Evolutionary conservation across 306 rosid species (phyloP), one percentile per base, ranked within the genome.

Genomic region (Canavalia ensiformis): DNA sequence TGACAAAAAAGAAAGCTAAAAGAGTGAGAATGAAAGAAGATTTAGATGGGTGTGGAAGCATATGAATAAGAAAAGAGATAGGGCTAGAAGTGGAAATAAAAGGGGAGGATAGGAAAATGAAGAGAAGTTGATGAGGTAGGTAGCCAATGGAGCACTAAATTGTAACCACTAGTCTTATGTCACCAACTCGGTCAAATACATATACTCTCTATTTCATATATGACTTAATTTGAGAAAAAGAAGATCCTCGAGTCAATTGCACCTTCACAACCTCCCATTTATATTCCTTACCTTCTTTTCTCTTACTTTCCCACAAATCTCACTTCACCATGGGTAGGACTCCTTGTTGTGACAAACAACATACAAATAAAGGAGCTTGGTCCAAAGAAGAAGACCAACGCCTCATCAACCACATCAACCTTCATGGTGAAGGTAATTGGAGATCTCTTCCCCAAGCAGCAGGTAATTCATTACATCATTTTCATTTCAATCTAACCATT

Each of bases 351-450:
- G 90, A 88, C 69, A 88, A 85, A 75, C 86, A 80, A 34, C 87
- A 90, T 80, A 90, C 84, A 0, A 82, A 79, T 73, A 91, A 83
- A 80, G 94, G 94, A 33, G 77, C 94, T 31, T 91, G 94, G 97
- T 77, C 92, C 44, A 91, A 82, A 80, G 89, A 88, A 13, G 97
- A 91, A 82, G 97, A 91, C 5, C 64, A 88, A 33, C 84, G 84
- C 51, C 97, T 91, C 80, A 72, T 77, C 28, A 77, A 57, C 49
- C 84, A 87, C 73, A 84, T 91, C 88, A 79, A 85, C 11, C 5
- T 42, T 10, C 85, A 91, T 4, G 94, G 94, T 0, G 83, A 82
- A 80, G 92, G 90, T 25, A 77, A 85, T 34, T 91, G 97, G 97
- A 72, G 88, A 54, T 80, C 89, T 59, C 90, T 91, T 37, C 92